Conservation (phyloP, 805 yeast species). For the Ogataea allantospora region DNA sequence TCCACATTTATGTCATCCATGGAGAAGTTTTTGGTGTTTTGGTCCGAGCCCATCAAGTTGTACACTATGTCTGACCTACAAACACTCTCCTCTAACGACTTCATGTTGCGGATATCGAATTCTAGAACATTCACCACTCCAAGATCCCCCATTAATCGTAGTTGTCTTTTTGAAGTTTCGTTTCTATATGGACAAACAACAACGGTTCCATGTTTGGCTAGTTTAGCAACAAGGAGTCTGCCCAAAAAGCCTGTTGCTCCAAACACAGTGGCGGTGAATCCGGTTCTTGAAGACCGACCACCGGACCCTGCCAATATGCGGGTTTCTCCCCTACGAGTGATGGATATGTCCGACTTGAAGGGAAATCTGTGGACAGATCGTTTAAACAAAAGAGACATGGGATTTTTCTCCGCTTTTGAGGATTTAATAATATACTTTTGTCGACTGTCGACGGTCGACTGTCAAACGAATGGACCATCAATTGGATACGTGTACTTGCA, state of each 20-base stretch:
- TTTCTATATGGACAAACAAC: constrained; percentile 81
- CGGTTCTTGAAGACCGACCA: constrained; percentile 82
- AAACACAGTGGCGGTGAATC: constrained; percentile 85
- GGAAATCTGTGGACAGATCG: constrained; percentile 32
- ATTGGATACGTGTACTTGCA: too few relatives aligned
- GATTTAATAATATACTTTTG: not conserved
- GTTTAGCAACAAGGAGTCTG: constrained; percentile 62
- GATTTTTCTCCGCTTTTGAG: not conserved
- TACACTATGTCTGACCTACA: constrained; percentile 79
- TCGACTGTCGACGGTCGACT: constrained; percentile 3
- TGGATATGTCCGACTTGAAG: constrained; percentile 59
- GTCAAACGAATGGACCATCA: too few relatives aligned
- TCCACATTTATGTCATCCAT: constrained; percentile 85
- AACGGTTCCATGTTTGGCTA: constrained; percentile 80
- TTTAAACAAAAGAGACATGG: constrained; percentile 7
- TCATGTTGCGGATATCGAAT: constrained; percentile 74
- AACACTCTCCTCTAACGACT: constrained; percentile 73
- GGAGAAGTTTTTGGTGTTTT: constrained; percentile 72
- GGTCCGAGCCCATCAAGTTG: constrained; percentile 76
- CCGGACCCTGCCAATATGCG: constrained; percentile 70
- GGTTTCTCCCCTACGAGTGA: constrained; percentile 75
- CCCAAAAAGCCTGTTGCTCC: constrained; percentile 83
- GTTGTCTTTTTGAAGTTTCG: constrained; percentile 70
- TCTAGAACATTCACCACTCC: constrained; percentile 86
- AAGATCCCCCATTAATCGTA: constrained; percentile 81